Base-by-base conservation (phyloP, 164 flowering plant species). In the Chloranthus sessilifolius region DNA sequence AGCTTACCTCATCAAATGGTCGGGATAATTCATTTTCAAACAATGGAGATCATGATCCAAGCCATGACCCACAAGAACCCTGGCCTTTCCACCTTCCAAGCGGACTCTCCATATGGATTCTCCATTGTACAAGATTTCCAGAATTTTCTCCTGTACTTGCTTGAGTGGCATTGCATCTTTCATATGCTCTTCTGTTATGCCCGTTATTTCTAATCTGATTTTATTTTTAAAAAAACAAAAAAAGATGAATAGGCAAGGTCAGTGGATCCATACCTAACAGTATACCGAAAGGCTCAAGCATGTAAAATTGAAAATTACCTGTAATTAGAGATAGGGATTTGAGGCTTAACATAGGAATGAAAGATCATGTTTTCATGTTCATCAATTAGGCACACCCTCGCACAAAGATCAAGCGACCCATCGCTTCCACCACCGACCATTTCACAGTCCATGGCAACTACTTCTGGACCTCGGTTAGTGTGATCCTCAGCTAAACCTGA, bases 391-490 rank as follows among this genome's bases (percentile, higher is more conserved):
- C 94, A 85, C 4, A 85, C 91, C 63, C 88, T 66, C 11, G 68
- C 96, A 66, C 90, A 88, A 30, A 88, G 37, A 69, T 81, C 70
- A 60, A 81, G 67, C 9, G 86, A 49, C 21, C 81, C 88, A 71
- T 82, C 88, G 59, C 61, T 74, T 50, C 88, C 94, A 48, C 94
- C 85, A 20, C 90, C 91, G 59, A 83, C 94, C 86, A 82, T 79
- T 68, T 79, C 84, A 63, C 91, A 85, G 55, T 81, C 90, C 21
- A 85, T 25, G 7, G 91, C 91, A 60, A 84, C 60, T 5, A 72
- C 88, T 69, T 61, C 55, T 26, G 58, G 69, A 50, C 26, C 50
- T 33, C 40, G 30, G 24, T 23, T 47, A 15, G 15, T 4, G 25
- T n/a, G 24, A 28, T 15, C 39, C 29, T 30, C 62, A 20, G 38